Conservation (phyloP, 2,329 filamentous ascomycete genomes). For the Xylariaceae sp. region DNA sequence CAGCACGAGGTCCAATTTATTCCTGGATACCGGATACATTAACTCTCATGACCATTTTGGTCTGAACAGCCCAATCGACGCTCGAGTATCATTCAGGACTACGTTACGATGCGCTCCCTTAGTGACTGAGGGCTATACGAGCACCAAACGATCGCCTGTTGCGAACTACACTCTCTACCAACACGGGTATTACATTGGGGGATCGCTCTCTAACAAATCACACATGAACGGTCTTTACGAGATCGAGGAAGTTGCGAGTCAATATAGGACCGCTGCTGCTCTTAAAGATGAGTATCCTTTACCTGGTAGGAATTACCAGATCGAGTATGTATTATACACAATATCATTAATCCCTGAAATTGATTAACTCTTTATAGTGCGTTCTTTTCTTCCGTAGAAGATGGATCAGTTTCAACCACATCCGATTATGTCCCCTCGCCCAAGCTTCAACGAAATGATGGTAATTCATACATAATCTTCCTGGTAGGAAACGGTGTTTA, state of each 20-base stretch:
- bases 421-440: background rate
- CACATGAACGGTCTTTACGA: background rate
- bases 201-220: background rate
- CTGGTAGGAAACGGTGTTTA: slow-evolving; percentile 12
- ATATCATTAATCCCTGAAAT: background rate
- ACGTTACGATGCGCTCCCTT: slow-evolving; percentile 20
- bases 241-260: background rate
- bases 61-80: too few relatives aligned
- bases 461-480: too few relatives aligned
- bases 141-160: too few relatives aligned
- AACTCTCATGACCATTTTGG: too few relatives aligned
- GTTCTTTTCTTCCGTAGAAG: background rate
- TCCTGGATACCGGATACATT: too few relatives aligned
- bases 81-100: too few relatives aligned
- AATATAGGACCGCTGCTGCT: background rate
- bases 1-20: too few relatives aligned
- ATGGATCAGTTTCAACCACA: background rate
- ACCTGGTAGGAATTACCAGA: background rate
- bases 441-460: too few relatives aligned
- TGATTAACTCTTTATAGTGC: background rate
- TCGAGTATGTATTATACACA: background rate
- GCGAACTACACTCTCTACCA: too few relatives aligned
- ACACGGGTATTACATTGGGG: background rate
- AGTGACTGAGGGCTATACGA: slow-evolving; percentile 3
- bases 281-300: background rate